Conservation (phyloP, 306 rosid genomes). For the Ceratonia siliqua region DNA sequence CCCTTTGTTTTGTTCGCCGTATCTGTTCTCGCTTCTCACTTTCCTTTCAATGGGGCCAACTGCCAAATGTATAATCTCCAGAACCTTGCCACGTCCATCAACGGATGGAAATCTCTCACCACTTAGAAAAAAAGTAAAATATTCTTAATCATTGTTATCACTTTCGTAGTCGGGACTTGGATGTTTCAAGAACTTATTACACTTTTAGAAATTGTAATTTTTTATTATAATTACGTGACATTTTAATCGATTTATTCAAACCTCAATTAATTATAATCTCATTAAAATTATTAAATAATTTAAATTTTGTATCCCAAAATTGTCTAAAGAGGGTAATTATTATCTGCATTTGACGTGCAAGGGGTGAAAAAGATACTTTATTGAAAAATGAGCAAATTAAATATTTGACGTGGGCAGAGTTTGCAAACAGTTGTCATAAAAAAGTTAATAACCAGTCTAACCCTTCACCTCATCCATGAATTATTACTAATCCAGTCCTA, state of each 20-base stretch:
- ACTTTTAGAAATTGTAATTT: no score
- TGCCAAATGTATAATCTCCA: constrained; percentile 5
- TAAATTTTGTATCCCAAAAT: no score
- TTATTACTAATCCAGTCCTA: not conserved
- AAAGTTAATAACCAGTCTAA: constrained; percentile 20
- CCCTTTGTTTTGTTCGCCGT: not conserved
- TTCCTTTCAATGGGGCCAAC: constrained; percentile 19
- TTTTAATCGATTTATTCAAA: no score
- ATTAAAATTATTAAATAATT: no score
- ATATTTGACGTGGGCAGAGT: not conserved
- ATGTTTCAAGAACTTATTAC: no score
- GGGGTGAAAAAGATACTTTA: constrained; percentile 9
- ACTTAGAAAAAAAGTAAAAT: not conserved
- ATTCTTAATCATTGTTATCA: constrained; percentile 13
- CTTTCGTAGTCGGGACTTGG: no score
- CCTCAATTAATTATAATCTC: no score
- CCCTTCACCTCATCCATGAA: constrained; percentile 30
- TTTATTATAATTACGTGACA: no score
- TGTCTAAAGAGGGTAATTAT: not conserved
- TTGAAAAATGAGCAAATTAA: not conserved
- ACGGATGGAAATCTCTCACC: not conserved
- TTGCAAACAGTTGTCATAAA: constrained; percentile 23
- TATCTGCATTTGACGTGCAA: not conserved
- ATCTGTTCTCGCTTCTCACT: not conserved
- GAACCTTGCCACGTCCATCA: constrained; percentile 5